Evolutionary conservation across 2,329 filamentous ascomycete species (phyloP).

Genomic region (Colletotrichum shisoi): DNA sequence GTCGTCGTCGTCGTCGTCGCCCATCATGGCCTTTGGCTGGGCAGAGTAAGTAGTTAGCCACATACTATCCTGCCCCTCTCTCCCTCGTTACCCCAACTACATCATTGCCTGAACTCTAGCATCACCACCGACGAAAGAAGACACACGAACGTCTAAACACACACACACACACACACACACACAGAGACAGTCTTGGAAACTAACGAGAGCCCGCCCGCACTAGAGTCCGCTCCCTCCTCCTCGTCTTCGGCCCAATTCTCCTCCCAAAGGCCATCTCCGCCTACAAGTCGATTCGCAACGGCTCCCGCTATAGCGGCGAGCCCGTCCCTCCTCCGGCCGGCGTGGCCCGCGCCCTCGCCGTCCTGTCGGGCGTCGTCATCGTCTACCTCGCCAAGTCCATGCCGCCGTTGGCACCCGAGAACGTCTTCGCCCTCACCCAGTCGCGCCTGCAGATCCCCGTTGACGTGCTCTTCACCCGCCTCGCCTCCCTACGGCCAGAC

Average conservation of each 20-base stretch:
- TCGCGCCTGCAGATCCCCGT: slow-evolving; percentile 86
- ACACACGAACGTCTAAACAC: background rate
- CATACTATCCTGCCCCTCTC: background rate
- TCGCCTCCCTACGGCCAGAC: slow-evolving; percentile 64
- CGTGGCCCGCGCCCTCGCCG: slow-evolving; percentile 64
- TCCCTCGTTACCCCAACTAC: slow-evolving; percentile 6
- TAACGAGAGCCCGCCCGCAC: slow-evolving; percentile 1
- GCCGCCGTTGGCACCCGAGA: slow-evolving; percentile 74
- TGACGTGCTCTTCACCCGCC: slow-evolving; percentile 82
- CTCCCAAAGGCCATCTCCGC: slow-evolving; percentile 71
- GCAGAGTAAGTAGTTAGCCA: slow-evolving; percentile 35
- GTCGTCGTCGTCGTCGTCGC: slow-evolving; percentile 12
- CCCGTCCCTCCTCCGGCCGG: slow-evolving; percentile 65
- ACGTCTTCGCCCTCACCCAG: slow-evolving; percentile 79
- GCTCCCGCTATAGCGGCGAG: slow-evolving; percentile 55
- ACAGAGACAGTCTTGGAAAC: background rate
- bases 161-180: too few species aligned
- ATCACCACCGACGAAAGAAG: background rate
- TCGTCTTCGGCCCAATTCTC: slow-evolving; percentile 75
- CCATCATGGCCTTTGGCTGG: slow-evolving; percentile 42
- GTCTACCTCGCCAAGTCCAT: slow-evolving; percentile 67
- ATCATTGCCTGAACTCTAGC: background rate
- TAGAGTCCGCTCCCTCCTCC: slow-evolving; percentile 63
- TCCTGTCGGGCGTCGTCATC: slow-evolving; percentile 63
- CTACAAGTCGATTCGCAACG: slow-evolving; percentile 64